These are phyloP conservation scores for Cryptococcus jaspeensis DNA, from an alignment of 1,284 basidiomycete species.

Conservation along the genomic window DNA sequence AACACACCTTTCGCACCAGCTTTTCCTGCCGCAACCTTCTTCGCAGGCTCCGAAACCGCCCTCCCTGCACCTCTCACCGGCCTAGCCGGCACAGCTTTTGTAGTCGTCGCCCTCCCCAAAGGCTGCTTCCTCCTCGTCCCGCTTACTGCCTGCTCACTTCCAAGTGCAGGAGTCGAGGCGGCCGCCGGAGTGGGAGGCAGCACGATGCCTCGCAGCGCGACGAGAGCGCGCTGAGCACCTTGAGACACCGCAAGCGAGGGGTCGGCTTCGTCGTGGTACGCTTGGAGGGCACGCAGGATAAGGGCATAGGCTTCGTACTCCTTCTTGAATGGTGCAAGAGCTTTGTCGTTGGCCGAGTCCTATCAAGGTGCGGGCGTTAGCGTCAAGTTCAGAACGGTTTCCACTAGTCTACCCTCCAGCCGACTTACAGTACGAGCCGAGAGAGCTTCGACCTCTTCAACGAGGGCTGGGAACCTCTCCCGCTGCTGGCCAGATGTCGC, in stretches of 20 bases:
- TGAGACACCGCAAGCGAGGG: constrained; percentile 18
- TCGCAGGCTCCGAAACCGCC: constrained; percentile 21
- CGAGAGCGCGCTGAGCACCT: constrained; percentile 19
- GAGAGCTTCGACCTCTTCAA: constrained; percentile 2
- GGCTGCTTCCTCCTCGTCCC: constrained; percentile 13
- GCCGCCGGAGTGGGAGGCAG: constrained; percentile 23
- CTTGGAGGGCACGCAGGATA: constrained; percentile 26
- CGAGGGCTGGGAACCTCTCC: constrained; percentile 25
- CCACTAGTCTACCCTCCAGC: not conserved
- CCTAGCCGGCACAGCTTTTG: constrained; percentile 12
- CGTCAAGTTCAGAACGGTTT: not conserved
- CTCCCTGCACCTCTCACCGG: constrained; percentile 11
- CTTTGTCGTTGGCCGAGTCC: constrained; percentile 19
- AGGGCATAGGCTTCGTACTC: constrained; percentile 29
- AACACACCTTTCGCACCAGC: constrained; percentile 11
- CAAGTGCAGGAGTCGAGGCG: not conserved
- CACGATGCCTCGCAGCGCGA: constrained; percentile 24
- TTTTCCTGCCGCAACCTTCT: not conserved
- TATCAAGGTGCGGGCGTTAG: not conserved
- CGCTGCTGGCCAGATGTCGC: constrained; percentile 18
- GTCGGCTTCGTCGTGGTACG: constrained; percentile 27
- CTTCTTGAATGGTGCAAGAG: constrained; percentile 14
- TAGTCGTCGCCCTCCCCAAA: constrained; percentile 20
- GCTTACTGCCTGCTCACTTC: not conserved
- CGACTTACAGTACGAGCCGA: not conserved